Base-by-base conservation (phyloP, 177 flowering plant species). In the Vitis hybrid region DNA sequence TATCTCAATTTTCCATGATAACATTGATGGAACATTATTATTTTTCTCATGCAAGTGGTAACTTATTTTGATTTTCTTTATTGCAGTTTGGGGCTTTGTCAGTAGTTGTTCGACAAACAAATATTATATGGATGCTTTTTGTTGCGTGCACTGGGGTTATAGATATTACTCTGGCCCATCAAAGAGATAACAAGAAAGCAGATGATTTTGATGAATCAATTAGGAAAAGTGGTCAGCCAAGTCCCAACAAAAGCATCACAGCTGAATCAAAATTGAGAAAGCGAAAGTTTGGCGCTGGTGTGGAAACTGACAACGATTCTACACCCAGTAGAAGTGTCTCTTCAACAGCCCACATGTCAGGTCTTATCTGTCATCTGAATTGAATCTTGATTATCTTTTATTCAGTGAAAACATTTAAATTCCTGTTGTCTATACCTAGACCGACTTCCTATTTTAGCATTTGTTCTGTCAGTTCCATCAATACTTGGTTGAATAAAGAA, bases 111-210 rank as follows among this genome's bases (percentile, higher is more conserved):
- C 82, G 99, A 30, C 99, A 94, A 83, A 92, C 99, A 72, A 94
- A 94, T 81, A 83, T 91, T 57, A 79, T 92, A 60, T 94, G 99
- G 99, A 62, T 91, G 85, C 77, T 92, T 72, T 89, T 92, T 77
- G 89, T 89, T 83, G 91, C 88, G 18, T 86, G 93, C 79, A 67
- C 67, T 63, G 94, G 88, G 30, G 75, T 82, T 67, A 78, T 94
- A 69, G 76, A 91, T 72, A 62, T 79, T 62, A 72, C 77, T 60
- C 55, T 75, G 59, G 58, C 68, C 60, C 70, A 69, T 60, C 67
- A n/a, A 50, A 82, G 72, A 67, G 74, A 72, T 40, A 70, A 72
- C 46, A 54, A 21, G 13, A 56, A 74, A 60, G 54, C 65, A 58
- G 76, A 78, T 70, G 78, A 78, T 51, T 52, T 65, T 70, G 54